Base-by-base conservation (phyloP, 768 basidiomycete genomes). In the Fomitopsis serialis region DNA sequence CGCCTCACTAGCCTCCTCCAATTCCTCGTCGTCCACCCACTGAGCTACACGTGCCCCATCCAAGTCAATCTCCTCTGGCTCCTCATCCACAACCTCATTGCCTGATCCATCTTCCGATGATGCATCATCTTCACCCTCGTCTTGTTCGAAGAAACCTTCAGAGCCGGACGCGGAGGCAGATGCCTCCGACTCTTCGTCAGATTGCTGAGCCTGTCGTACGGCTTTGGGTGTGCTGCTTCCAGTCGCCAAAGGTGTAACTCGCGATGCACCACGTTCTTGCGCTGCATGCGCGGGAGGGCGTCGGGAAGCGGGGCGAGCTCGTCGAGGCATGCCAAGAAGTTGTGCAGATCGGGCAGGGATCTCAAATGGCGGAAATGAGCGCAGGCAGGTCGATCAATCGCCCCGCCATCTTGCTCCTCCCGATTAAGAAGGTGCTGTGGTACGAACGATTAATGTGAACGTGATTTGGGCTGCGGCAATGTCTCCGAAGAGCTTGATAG, bases 1-100 rank as follows among this genome's bases (percentile, higher is more conserved):
- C 1, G 42, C 43, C 10, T 52, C 55, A 17, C 49, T 23, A 5
- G 49, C 51, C 42, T 58, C 58, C 23, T 68, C 67, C 15, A 77
- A 51, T 62, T 69, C 68, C 6, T 70, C 72, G 50, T 81, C 80
- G 42, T 78, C 81, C 3, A 78, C 70, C 82, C 83, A 87, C 59
- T 81, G 82, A 13, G 75, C 78, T 24, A 84, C 70, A n/a, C 84
- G 73, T 8, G 82, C 81, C 1, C 71, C 72, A 62, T 85, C 83
- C 4, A 68, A 64, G 52, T 77, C 74, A 3, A 53, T 53, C n/a
- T 60, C 63, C 25, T 55, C 50, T 12, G 60, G 24, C 21, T 48
- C 48, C 3, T 61, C 61, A 12, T 54, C 46, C 13, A 57, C 56
- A 9, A 50, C 43, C n/a, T 49, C 54, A 42, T 29, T 12, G 25